phyloP scores from a whole-genome alignment of 495 filamentous ascomycete species.

The Xylaria sp. region DNA sequence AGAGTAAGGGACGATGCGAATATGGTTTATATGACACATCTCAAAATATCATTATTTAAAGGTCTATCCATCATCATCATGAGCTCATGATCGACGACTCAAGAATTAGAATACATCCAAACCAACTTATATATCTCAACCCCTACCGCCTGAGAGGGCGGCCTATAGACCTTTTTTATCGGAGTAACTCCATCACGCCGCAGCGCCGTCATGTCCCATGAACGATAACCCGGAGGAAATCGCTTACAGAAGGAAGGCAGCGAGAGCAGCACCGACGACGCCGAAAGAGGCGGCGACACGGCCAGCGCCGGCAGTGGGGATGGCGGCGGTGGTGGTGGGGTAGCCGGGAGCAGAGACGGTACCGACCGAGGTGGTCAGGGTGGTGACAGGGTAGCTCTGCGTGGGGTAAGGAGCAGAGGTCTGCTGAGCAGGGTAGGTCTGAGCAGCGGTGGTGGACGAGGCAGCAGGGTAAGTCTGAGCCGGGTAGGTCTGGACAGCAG shows the following conservation, averaged over 20 bases:
- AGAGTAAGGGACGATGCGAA: too few species aligned
- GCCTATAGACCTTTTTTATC: constrained; percentile 24
- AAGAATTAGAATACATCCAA: constrained; percentile 30
- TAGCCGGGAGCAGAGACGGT: constrained; percentile 23
- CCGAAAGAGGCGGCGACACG: constrained; percentile 27
- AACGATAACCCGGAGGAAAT: constrained; percentile 2
- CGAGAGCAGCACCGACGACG: constrained; percentile 25
- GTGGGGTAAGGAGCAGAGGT: constrained; percentile 27
- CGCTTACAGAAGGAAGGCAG: constrained; percentile 29
- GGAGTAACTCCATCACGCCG: constrained; percentile 20
- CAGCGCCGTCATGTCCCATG: constrained; percentile 9
- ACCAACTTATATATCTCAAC: constrained; percentile 27
- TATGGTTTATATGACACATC: constrained; percentile 15
- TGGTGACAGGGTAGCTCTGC: constrained; percentile 28
- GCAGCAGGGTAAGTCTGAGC: constrained; percentile 11
- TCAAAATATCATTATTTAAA: constrained; percentile 27
- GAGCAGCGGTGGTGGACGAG: neutral
- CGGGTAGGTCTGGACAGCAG: neutral
- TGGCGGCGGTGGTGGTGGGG: constrained; percentile 24
- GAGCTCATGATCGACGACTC: constrained; percentile 28
- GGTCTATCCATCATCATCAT: constrained; percentile 30
- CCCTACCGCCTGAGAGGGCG: constrained; percentile 5
- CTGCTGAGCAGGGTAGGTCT: constrained; percentile 9
- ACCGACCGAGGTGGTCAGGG: constrained; percentile 26
- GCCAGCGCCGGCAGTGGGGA: constrained; percentile 27